A percentile compares a stretch with the other conserved stretches of the same genome.
These are phyloP conservation scores for Parietaria judaica DNA, from an alignment of 306 rosid genomes.

Conservation along the genomic window DNA sequence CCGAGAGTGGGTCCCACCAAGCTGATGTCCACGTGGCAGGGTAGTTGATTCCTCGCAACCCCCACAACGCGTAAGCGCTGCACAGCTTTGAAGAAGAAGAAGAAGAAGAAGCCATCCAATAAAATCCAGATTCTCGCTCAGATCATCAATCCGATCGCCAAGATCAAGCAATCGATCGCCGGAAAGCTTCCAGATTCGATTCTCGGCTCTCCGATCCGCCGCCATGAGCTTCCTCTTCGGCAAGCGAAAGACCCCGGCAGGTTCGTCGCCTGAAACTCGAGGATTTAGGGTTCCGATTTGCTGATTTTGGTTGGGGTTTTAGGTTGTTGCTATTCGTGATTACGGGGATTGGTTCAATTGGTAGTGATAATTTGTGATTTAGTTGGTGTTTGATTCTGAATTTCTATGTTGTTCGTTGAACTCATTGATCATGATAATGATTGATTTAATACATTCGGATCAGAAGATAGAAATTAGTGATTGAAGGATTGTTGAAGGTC, in stretches of 20 bases:
- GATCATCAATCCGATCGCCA: background rate
- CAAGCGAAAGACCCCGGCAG: constrained; percentile 91
- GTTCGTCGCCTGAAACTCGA: constrained; percentile 23
- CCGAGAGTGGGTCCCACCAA: constrained; percentile 7
- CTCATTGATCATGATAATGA: background rate
- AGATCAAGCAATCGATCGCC: background rate
- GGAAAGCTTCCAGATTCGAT: constrained; percentile 2
- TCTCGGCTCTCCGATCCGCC: constrained; percentile 21
- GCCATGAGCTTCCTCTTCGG: constrained; percentile 92
- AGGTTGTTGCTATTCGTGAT: background rate
- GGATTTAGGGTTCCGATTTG: background rate
- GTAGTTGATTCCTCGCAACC: constrained; percentile 4
- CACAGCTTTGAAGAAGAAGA: constrained; percentile 10
- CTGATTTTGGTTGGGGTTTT: background rate
- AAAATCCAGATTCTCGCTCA: background rate
- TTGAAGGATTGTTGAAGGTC: background rate
- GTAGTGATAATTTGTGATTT: background rate
- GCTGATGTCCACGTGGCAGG: constrained; percentile 28
- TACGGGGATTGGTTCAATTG: background rate
- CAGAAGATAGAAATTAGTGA: background rate
- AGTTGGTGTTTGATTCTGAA: background rate
- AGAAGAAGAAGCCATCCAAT: background rate
- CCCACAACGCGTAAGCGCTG: constrained; percentile 25
- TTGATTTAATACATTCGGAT: background rate
- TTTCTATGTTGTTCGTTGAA: background rate